Evolutionary conservation across 768 basidiomycete genomes (phyloP).

Genomic region (Hygrophorus pudorinus): DNA sequence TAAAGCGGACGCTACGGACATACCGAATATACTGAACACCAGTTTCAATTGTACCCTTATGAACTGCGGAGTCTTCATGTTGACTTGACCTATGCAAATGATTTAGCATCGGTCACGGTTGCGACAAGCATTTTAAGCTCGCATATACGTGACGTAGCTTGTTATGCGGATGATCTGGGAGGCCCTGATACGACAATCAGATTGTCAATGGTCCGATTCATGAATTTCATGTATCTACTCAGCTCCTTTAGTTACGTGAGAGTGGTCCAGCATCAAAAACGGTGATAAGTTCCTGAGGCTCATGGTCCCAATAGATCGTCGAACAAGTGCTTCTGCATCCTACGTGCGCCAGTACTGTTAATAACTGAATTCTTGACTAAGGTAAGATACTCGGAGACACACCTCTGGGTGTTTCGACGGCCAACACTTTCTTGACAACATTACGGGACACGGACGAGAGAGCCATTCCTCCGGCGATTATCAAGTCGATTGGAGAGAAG

Average conservation of each 20-base stretch:
- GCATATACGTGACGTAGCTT: conserved; percentile 87
- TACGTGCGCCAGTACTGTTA: conserved; percentile 16
- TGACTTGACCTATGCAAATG: conserved; percentile 41
- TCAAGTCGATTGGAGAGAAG: too few species aligned
- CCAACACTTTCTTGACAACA: conserved; percentile 70
- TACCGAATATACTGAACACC: conserved; percentile 53
- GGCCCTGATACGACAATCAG: conserved; percentile 39
- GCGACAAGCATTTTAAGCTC: not conserved
- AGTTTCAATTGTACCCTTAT: conserved; percentile 62
- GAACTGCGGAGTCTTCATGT: conserved; percentile 90
- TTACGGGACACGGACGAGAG: conserved; percentile 41
- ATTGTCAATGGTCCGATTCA: not conserved
- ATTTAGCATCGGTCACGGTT: not conserved
- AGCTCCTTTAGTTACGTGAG: conserved; percentile 63
- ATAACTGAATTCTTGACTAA: conserved; percentile 1
- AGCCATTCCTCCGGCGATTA: conserved; percentile 15
- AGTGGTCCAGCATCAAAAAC: conserved; percentile 87
- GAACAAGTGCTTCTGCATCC: conserved; percentile 77
- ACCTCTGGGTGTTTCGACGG: conserved; percentile 70
- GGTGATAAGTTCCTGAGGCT: conserved; percentile 74
- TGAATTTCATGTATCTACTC: conserved; percentile 19
- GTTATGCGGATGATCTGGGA: conserved; percentile 93
- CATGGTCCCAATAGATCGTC: conserved; percentile 76
- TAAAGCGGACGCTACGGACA: not conserved
- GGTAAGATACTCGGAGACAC: not conserved